These are phyloP conservation scores for Turritis glabra DNA, from an alignment of 345 rosid genomes.

Conservation along the genomic window DNA sequence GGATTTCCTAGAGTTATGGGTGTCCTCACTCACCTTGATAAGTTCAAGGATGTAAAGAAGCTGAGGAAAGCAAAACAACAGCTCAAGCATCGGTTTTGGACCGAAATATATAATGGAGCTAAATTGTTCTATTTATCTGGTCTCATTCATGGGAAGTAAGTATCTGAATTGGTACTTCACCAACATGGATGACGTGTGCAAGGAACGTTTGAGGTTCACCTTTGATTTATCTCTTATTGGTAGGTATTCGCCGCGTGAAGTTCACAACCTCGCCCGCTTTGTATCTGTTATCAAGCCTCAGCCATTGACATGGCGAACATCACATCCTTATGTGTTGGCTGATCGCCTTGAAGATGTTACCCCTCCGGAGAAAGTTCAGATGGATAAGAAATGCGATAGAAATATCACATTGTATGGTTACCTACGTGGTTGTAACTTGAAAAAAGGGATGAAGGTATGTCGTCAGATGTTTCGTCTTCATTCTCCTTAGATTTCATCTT, in stretches of 20 bases:
- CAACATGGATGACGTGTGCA: constrained; percentile 8
- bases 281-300: constrained; percentile 75
- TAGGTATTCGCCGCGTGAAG: constrained; percentile 83
- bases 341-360: constrained; percentile 98
- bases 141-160: constrained; percentile 86
- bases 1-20: constrained; percentile 97
- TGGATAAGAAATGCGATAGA: constrained; percentile 80
- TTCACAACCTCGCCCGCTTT: constrained; percentile 83
- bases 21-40: constrained; percentile 94
- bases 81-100: constrained; percentile 97
- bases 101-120: constrained; percentile 87
- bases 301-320: constrained; percentile 81
- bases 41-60: constrained; percentile 88
- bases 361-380: constrained; percentile 71
- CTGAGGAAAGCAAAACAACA: constrained; percentile 83
- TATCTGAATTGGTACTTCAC: constrained; percentile 22
- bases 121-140: constrained; percentile 92
- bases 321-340: constrained; percentile 88
- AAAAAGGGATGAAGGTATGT: constrained; percentile 79
- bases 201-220: constrained; percentile 13
- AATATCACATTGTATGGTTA: constrained; percentile 86
- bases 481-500: constrained; percentile 4
- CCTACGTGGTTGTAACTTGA: constrained; percentile 94
- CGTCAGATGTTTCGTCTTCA: background rate
- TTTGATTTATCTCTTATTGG: constrained; percentile 22